Percentiles rank a stretch among this genome's conserved stretches.
These are phyloP conservation scores for Morella rubra DNA, from an alignment of 306 rosid species.

Conservation along the genomic window DNA sequence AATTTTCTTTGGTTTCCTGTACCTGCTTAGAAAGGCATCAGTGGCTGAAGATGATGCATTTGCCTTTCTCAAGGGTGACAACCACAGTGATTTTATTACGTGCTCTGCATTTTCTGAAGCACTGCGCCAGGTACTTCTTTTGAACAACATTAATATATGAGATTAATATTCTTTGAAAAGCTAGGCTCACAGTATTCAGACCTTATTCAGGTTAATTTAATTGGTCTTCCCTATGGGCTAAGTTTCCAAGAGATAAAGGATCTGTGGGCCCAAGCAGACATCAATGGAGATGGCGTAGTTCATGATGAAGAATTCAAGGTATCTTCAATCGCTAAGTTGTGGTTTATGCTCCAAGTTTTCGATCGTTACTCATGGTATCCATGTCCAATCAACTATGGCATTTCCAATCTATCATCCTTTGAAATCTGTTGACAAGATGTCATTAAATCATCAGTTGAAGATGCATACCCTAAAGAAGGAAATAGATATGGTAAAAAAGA, in stretches of 20 bases:
- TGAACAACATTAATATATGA: background rate
- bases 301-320: slow-evolving; percentile 86
- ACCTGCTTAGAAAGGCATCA: slow-evolving; percentile 70
- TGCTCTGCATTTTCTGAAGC: slow-evolving; percentile 66
- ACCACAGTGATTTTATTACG: slow-evolving; percentile 53
- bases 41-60: slow-evolving; percentile 78
- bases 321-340: slow-evolving; percentile 23
- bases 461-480: background rate
- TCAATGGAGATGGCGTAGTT: slow-evolving; percentile 66
- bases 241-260: slow-evolving; percentile 73
- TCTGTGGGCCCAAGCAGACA: slow-evolving; percentile 82
- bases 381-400: background rate
- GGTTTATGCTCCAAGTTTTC: background rate
- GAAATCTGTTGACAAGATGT: background rate
- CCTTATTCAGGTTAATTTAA: slow-evolving; percentile 58
- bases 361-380: background rate
- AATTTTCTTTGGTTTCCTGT: slow-evolving; percentile 40
- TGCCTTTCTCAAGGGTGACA: slow-evolving; percentile 77
- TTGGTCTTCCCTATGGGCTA: slow-evolving; percentile 67
- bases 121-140: slow-evolving; percentile 59
- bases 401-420: background rate
- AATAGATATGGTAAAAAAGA: background rate
- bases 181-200: slow-evolving; percentile 21
- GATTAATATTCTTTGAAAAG: slow-evolving; percentile 5
- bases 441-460: background rate